A percentile compares a stretch with the other conserved stretches of the same genome.
Evolutionary conservation across 176 grass and related monocot genomes (phyloP).

Genomic region (Puya raimondii): DNA sequence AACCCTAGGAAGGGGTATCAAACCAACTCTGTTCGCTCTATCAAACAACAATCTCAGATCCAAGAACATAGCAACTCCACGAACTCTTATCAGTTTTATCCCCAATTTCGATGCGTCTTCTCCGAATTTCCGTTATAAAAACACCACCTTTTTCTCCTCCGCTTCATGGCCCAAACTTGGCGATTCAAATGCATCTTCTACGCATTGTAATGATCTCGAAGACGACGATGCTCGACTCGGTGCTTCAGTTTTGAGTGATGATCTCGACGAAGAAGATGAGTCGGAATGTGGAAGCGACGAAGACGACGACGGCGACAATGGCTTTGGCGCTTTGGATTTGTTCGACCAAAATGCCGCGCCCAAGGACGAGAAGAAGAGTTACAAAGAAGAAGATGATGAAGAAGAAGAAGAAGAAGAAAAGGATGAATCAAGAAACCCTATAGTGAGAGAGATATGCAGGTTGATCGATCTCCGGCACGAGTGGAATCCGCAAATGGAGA

Average conservation of each 20-base stretch:
- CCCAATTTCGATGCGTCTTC: neutral
- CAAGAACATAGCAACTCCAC: neutral
- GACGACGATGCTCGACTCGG: too few relatives aligned
- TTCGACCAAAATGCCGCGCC: conserved; percentile 16
- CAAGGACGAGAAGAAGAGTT: neutral
- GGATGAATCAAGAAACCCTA: conserved; percentile 49
- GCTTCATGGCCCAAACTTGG: neutral
- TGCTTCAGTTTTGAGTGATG: neutral
- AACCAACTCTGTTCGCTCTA: neutral
- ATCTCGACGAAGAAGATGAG: conserved; percentile 1
- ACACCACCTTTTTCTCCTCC: conserved; percentile 2
- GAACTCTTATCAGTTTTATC: neutral
- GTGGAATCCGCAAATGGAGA: conserved; percentile 67
- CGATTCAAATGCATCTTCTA: neutral
- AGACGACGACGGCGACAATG: conserved; percentile 3
- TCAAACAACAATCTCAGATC: neutral
- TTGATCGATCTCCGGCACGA: conserved; percentile 54
- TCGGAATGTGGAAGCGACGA: conserved; percentile 11
- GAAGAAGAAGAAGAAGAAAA: conserved; percentile 16
- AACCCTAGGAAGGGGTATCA: conserved; percentile 9
- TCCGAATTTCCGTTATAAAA: too few relatives aligned
- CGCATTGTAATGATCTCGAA: too few relatives aligned
- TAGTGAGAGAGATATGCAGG: conserved; percentile 54
- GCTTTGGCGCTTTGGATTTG: conserved; percentile 18
- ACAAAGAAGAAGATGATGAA: conserved; percentile 9